Evolutionary conservation across 2,329 filamentous ascomycete species (phyloP), one percentile per base, ranked within the genome.

Genomic region (Chaetomium sp.): DNA sequence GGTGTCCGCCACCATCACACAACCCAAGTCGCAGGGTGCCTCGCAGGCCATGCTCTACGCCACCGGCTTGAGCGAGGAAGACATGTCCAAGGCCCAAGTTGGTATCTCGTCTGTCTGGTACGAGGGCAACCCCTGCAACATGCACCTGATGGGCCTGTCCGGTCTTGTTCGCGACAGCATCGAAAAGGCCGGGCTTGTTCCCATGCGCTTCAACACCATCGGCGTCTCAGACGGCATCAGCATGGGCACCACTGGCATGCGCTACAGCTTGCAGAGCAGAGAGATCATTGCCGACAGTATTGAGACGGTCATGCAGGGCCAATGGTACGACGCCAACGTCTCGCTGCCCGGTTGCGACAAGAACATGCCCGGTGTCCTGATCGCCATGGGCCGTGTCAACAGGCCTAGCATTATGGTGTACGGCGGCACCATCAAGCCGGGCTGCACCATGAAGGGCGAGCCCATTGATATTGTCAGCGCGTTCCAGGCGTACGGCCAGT

Each of bases 31-130:
- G 38, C 95, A 99, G 82, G 95, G 95, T 71, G 95, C 96, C 62
- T 98, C 95, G 50, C 95, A 99, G 82, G 95, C 96, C 69, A 99
- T 99, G 96, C 85, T 99, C 64, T 99, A 97, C 82, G 95, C 92
- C 71, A 97, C 94, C 1, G 96, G 96, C 61, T 82, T 99, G 73
- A 87, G 81, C 50, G 91, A 96, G 75, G 84, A 85, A 63, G 93
- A 97, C 78, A 91, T 98, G 89, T 89, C 90, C 82, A 99, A 98
- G 83, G 90, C 95, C 29, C 96, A 99, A 82, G 90, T 99, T 72
- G 95, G 95, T 71, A 98, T 99, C 76, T 96, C 94, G 50, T 97
- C 93, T 6, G 93, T 98, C 67, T 99, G 95, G 95, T 97, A 94
- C 80, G 90, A 92, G 72, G 95, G 95, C 64, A 99, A 99, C 81